phyloP scores from a whole-genome alignment of 2,329 filamentous ascomycete genomes.

The Xylaria sp. region DNA sequence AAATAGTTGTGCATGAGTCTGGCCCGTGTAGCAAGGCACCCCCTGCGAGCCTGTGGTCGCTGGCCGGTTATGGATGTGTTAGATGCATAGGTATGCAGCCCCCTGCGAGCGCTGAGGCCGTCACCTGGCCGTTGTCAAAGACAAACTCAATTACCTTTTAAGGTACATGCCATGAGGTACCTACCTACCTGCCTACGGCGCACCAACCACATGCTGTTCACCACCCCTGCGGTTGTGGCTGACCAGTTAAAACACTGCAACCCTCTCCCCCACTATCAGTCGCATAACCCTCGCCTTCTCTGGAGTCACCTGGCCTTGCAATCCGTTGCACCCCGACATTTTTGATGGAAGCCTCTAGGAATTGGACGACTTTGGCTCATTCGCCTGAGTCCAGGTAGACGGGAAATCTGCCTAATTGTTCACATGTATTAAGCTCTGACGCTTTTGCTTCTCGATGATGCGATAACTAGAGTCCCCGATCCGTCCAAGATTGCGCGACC shows the following conservation, averaged over 20 bases:
- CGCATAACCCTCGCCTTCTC: constrained; percentile 13
- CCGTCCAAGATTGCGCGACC: constrained; percentile 17
- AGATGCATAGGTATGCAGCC: constrained; percentile 23
- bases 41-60: too few relatives aligned
- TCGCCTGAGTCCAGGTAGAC: neutral
- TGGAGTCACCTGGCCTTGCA: constrained; percentile 17
- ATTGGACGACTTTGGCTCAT: neutral
- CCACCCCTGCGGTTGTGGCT: constrained; percentile 16
- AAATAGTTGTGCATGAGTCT: too few relatives aligned
- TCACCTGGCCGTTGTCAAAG: constrained; percentile 21
- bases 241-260: constrained; percentile 14
- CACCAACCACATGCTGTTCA: constrained; percentile 20
- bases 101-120: constrained; percentile 17
- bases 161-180: too few relatives aligned
- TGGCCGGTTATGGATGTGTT: too few relatives aligned
- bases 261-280: constrained; percentile 24
- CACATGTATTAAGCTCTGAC: neutral
- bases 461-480: constrained; percentile 13
- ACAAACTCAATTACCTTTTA: too few relatives aligned
- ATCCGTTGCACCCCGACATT: constrained; percentile 3
- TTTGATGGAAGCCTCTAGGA: neutral
- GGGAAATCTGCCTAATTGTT: neutral
- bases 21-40: too few relatives aligned
- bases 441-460: constrained; percentile 16
- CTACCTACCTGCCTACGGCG: too few relatives aligned